These are phyloP conservation scores for Protomyces inouyei DNA, from an alignment of 1,139 yeast species.

Conservation along the genomic window DNA sequence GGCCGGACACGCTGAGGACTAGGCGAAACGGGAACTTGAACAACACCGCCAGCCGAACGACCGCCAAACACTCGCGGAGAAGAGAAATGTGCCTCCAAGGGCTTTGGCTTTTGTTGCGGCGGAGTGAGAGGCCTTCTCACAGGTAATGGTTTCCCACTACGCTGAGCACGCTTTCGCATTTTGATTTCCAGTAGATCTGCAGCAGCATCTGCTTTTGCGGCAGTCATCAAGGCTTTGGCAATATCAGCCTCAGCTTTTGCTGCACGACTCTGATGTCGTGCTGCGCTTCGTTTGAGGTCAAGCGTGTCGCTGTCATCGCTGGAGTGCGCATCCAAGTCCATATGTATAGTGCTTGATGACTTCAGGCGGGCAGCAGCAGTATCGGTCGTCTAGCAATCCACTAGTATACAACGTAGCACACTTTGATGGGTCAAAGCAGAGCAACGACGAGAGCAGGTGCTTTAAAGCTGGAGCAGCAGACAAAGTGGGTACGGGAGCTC, in stretches of 20 bases:
- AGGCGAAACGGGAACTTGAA: conserved; percentile 26
- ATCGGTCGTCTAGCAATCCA: too few relatives aligned
- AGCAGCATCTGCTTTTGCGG: background rate
- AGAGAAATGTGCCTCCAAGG: background rate
- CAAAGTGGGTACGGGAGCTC: too few relatives aligned
- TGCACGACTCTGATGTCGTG: background rate
- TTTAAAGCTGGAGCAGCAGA: too few relatives aligned
- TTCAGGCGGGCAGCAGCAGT: too few relatives aligned
- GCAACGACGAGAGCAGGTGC: too few relatives aligned
- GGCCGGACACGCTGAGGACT: conserved; percentile 12
- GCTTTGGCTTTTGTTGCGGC: background rate
- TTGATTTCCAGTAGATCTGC: background rate
- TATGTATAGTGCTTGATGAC: background rate
- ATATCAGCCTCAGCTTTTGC: background rate
- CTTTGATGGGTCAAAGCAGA: too few relatives aligned
- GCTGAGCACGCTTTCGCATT: background rate
- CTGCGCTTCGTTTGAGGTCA: background rate
- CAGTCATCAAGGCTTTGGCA: background rate
- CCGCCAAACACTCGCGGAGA: background rate
- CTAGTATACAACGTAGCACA: too few relatives aligned
- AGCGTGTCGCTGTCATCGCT: background rate
- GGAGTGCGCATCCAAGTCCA: background rate
- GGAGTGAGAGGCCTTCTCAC: background rate
- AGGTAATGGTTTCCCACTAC: background rate
- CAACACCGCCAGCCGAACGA: background rate